Evolutionary conservation across 805 yeast genomes (phyloP), one percentile per base, ranked within the genome.

Genomic region (Saturnispora ahearnii): DNA sequence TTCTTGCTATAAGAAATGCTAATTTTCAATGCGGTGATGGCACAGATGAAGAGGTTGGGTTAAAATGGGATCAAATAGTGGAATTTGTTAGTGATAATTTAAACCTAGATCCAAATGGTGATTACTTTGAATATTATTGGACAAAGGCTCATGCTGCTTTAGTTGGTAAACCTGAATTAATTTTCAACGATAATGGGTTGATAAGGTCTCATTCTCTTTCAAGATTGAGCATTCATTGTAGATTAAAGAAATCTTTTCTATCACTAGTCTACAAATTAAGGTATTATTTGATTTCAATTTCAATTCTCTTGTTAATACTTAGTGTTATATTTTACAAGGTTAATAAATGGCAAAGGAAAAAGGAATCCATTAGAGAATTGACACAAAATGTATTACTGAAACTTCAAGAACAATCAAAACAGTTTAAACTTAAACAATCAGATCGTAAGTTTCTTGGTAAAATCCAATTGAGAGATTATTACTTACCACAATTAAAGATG

Each of bases 1-100:
- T 86, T 46, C 70, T 91, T 55, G 75, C 93, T 50, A 68, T 77
- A 13, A 76, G 84, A 56, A 84, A 89, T 62, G 96, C 96, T 0
- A 73, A 74, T 53, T 69, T 68, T 33, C 59, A 62, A 41, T 66
- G 70, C 53, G 70, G 70, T 6, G 54, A 56, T 10, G 68, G 70
- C 2, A 41, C 46, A 4, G 63, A 63, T 46, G 58, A 53, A n/a
- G 65, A 63, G 22, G 70, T 58, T n/a, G 68, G 66, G 1, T 41
- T 45, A 70, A 75, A 52, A 79, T 93, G 69, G 82, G 82, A 74
- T 75, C 62, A 84, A 81, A 62, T 95, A 2, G 73, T 74, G 53
- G 71, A 68, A 36, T 59, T 32, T 69, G 74, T 53, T 80, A 91
- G 66, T n/a, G 57, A 58, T 22, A 87, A 85, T 13, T 74, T 72